phyloP scores from a whole-genome alignment of 495 filamentous ascomycete species.

The Penicillium desertorum region DNA sequence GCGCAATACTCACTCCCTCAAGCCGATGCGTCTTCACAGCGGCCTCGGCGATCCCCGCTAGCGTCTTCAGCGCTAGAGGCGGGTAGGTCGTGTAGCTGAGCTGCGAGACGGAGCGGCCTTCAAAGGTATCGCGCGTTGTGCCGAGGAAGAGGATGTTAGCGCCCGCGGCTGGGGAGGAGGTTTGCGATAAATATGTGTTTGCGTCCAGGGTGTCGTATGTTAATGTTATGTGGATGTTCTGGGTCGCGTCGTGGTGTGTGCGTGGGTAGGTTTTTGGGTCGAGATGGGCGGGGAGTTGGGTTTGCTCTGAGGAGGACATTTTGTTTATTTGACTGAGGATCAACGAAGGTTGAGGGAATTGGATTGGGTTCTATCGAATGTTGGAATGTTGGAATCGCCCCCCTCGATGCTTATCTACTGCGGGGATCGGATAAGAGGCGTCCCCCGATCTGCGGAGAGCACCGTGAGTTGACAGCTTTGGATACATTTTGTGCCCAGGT shows the following conservation, averaged over 20 bases:
- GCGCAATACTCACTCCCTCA: constrained; percentile 71
- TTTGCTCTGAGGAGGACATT: background rate
- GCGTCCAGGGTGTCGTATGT: constrained; percentile 65
- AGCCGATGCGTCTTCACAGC: constrained; percentile 61
- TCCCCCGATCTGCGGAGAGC: constrained; percentile 19
- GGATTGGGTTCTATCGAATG: background rate
- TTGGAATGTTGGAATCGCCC: background rate
- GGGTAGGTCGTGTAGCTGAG: constrained; percentile 84
- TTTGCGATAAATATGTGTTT: constrained; percentile 58
- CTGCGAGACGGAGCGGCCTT: constrained; percentile 66
- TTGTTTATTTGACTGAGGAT: background rate
- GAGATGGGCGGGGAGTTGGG: constrained; percentile 34
- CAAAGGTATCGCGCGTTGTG: constrained; percentile 86
- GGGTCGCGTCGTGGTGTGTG: constrained; percentile 25
- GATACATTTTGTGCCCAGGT: background rate
- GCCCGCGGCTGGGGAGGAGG: constrained; percentile 78
- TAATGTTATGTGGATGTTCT: constrained; percentile 44
- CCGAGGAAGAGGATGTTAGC: constrained; percentile 87
- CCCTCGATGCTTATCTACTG: constrained; percentile 24
- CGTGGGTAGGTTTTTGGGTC: constrained; percentile 47
- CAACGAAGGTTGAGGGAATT: background rate
- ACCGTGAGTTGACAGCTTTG: background rate
- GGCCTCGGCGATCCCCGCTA: constrained; percentile 63
- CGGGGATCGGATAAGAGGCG: constrained; percentile 27
- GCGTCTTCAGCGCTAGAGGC: constrained; percentile 71